Conservation (phyloP, 768 basidiomycete genomes). For the Pisolithus microcarpus region DNA sequence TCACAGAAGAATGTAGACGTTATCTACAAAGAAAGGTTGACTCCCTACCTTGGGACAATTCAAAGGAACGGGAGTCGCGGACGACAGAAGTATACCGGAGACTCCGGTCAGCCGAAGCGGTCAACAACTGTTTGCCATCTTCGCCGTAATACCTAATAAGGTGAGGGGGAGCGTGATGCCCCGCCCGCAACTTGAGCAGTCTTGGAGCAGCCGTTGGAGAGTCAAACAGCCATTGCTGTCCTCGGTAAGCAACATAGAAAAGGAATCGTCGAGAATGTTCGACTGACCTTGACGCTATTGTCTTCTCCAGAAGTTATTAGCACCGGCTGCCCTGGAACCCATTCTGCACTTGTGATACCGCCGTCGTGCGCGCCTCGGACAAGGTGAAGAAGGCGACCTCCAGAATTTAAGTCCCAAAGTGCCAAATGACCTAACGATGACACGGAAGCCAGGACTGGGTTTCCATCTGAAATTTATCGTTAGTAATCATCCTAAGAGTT, state of each 20-base stretch:
- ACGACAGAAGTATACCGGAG: constrained; percentile 89
- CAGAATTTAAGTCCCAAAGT: constrained; percentile 84
- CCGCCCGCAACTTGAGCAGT: constrained; percentile 85
- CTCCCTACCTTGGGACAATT: constrained; percentile 79
- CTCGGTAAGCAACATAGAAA: constrained; percentile 5
- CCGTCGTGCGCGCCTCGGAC: constrained; percentile 86
- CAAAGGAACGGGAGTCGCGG: constrained; percentile 89
- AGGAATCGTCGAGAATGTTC: neutral
- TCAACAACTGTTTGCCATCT: constrained; percentile 93
- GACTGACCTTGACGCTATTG: constrained; percentile 84
- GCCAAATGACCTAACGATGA: constrained; percentile 86
- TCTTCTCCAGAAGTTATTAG: constrained; percentile 88
- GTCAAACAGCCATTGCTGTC: constrained; percentile 96
- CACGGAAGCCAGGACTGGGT: constrained; percentile 81
- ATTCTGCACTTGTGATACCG: constrained; percentile 74
- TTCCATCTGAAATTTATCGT: constrained; percentile 51
- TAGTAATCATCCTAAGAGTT: neutral
- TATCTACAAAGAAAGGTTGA: neutral
- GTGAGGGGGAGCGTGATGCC: constrained; percentile 87
- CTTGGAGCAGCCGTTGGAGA: constrained; percentile 81
- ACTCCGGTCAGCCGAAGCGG: constrained; percentile 83
- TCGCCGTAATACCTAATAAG: constrained; percentile 92
- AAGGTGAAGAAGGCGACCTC: constrained; percentile 78
- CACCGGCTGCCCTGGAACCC: constrained; percentile 90
- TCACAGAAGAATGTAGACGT: neutral